Percentiles rank a stretch among this genome's conserved stretches.
Conservation (phyloP, 805 yeast genomes). For the Ogataea salicorniae region DNA sequence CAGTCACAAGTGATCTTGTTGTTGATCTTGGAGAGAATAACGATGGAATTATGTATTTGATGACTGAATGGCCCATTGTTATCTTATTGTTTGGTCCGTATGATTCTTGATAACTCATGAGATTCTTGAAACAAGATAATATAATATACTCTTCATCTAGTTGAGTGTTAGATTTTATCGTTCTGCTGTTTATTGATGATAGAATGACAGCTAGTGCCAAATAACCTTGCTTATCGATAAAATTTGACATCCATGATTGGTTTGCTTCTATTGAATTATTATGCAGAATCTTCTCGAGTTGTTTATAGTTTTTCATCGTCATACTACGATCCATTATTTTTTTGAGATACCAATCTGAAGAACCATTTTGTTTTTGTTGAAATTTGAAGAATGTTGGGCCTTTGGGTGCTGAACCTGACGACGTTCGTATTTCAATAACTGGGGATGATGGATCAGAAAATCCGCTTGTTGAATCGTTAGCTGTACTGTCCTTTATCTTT, state of each 20-base stretch:
- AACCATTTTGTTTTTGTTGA: conserved; percentile 3
- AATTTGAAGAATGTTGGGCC: not conserved
- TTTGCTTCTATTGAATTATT: conserved; percentile 3
- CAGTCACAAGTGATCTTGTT: conserved; percentile 77
- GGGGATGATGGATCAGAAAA: too few relatives aligned
- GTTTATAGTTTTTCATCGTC: conserved; percentile 34
- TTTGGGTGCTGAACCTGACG: not conserved
- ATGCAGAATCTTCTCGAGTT: conserved; percentile 20
- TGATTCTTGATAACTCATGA: conserved; percentile 60
- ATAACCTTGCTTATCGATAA: conserved; percentile 78
- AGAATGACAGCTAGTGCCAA: conserved; percentile 66
- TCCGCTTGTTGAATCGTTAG: too few relatives aligned
- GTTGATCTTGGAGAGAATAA: conserved; percentile 67
- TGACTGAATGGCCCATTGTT: conserved; percentile 36
- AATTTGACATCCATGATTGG: conserved; percentile 66
- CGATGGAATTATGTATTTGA: conserved; percentile 65
- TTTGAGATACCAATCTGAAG: conserved; percentile 43
- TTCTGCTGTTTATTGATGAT: conserved; percentile 41
- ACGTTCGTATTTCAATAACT: too few relatives aligned
- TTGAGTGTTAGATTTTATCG: conserved; percentile 41
- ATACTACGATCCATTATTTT: conserved; percentile 35
- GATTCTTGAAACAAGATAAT: conserved; percentile 71
- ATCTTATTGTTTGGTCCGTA: conserved; percentile 44
- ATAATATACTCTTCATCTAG: conserved; percentile 67
- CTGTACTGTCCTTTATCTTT: not conserved